Evolutionary conservation across 2,329 filamentous ascomycete species (phyloP).

Genomic region (Sordariomycetes sp.): DNA sequence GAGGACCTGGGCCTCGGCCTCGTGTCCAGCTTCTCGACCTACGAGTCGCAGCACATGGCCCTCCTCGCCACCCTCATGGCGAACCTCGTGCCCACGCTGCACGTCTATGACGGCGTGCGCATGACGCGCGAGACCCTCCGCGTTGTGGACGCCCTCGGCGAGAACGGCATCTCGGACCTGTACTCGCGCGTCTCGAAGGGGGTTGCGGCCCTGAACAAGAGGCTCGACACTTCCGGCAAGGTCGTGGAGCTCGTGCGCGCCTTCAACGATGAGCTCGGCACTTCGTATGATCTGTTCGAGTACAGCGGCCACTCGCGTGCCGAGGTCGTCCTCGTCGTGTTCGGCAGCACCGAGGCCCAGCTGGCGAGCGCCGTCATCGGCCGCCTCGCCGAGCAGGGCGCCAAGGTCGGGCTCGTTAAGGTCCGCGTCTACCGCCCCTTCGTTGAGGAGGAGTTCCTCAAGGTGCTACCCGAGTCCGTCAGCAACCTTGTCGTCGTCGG

Average conservation of each 20-base stretch:
- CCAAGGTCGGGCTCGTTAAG: slow-evolving; percentile 77
- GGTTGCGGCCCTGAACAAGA: slow-evolving; percentile 53
- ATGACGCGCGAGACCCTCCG: slow-evolving; percentile 74
- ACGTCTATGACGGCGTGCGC: slow-evolving; percentile 79
- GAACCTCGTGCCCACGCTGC: slow-evolving; percentile 68
- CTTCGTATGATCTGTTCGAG: slow-evolving; percentile 86
- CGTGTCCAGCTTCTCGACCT: slow-evolving; percentile 73
- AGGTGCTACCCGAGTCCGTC: slow-evolving; percentile 64
- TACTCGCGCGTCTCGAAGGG: slow-evolving; percentile 58
- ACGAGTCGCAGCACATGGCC: slow-evolving; percentile 92
- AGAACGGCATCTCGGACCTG: slow-evolving; percentile 54
- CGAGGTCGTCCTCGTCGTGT: slow-evolving; percentile 78
- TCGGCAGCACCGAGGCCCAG: slow-evolving; percentile 85
- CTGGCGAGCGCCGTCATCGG: slow-evolving; percentile 71
- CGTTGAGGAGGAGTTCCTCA: slow-evolving; percentile 86
- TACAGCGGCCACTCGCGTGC: slow-evolving; percentile 77
- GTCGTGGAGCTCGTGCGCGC: slow-evolving; percentile 58
- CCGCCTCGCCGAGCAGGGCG: slow-evolving; percentile 60
- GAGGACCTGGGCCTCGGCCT: slow-evolving; percentile 87
- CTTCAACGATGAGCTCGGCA: slow-evolving; percentile 87
- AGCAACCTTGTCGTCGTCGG: slow-evolving; percentile 76
- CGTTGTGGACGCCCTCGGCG: slow-evolving; percentile 71
- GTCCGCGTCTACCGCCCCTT: slow-evolving; percentile 94
- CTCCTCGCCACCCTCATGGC: slow-evolving; percentile 77
- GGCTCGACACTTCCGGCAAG: slow-evolving; percentile 63